Percentiles rank a stretch among this genome's conserved stretches.
These are phyloP conservation scores for Borovskyia barvae DNA, from an alignment of 208 protist genomes.

Conservation along the genomic window DNA sequence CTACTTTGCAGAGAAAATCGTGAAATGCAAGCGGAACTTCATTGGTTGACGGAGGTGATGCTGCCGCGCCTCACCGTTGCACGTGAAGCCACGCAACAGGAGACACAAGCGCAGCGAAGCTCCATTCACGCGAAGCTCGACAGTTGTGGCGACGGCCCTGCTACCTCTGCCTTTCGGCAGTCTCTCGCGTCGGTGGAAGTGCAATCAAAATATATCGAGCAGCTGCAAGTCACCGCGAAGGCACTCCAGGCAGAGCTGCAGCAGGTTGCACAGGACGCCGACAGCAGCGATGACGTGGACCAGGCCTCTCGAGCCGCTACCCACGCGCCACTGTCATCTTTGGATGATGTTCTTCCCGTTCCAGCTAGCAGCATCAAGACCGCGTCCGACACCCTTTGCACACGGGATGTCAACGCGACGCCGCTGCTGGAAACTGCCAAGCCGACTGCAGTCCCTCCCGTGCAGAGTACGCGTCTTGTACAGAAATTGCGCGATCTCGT, in stretches of 20 bases:
- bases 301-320: background rate
- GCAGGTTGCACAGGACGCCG: background rate
- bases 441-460: background rate
- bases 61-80: background rate
- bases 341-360: no score
- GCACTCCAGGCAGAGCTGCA: background rate
- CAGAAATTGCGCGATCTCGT: conserved; percentile 15
- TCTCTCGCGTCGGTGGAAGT: no score
- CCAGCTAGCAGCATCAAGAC: no score
- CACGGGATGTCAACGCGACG: background rate
- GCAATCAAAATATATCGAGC: background rate
- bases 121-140: background rate
- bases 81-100: background rate
- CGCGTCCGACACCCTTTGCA: background rate
- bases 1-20: conserved; percentile 6
- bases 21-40: conserved; percentile 14
- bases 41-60: conserved; percentile 8
- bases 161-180: no score
- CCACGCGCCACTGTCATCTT: background rate
- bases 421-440: background rate
- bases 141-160: no score
- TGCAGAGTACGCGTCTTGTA: background rate
- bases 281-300: background rate
- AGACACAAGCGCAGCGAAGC: background rate
- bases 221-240: background rate